Percentiles rank a stretch among this genome's conserved stretches.
Conservation (phyloP, 176 grass and related monocot species). For the Juncus effusus region DNA sequence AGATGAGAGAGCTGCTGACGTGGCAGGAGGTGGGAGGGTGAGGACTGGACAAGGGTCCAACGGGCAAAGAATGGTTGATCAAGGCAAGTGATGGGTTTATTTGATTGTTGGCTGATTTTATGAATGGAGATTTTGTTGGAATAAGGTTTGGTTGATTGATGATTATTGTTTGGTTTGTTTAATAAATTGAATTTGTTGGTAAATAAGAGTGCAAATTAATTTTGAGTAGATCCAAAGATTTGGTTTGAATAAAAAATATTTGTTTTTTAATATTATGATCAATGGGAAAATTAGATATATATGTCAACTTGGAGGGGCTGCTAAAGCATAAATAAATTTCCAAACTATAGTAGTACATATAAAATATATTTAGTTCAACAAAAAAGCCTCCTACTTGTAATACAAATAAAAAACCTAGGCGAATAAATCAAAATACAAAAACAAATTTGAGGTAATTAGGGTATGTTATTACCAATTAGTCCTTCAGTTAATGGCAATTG, state of each 20-base stretch:
- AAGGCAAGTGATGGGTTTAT: neutral
- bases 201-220: slow-evolving; percentile 12
- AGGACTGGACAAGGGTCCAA: neutral
- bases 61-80: neutral
- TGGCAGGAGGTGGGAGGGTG: neutral
- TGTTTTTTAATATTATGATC: no score
- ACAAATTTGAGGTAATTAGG: neutral
- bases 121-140: neutral
- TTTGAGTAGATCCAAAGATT: neutral
- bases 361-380: slow-evolving; percentile 2
- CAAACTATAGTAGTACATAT: neutral
- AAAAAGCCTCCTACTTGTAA: neutral
- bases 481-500: slow-evolving; percentile 40
- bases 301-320: no score
- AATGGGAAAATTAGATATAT: no score
- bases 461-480: slow-evolving; percentile 5
- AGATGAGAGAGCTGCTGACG: slow-evolving; percentile 26
- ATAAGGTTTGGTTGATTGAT: neutral
- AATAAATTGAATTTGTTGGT: neutral
- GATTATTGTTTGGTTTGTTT: neutral
- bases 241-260: no score
- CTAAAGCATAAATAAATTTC: neutral
- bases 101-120: neutral
- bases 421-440: no score
- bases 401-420: neutral